Evolutionary conservation across 129 eudicot genomes (phyloP).

Genomic region (Pseudognaphalium luteoalbum): DNA sequence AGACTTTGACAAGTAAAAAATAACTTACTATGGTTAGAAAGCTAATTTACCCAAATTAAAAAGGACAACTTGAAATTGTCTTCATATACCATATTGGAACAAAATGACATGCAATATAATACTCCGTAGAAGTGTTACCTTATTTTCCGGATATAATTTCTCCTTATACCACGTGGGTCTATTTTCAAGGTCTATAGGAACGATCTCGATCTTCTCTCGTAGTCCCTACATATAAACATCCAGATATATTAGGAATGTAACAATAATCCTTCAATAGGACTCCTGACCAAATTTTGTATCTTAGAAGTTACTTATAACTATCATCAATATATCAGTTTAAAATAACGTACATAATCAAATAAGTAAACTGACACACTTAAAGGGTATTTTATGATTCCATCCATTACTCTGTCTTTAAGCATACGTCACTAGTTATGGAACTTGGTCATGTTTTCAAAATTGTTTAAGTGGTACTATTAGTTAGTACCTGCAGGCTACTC

Average conservation of each 20-base stretch:
- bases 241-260: neutral
- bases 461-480: too few relatives aligned
- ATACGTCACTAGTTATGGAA: too few relatives aligned
- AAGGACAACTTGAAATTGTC: neutral
- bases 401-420: too few relatives aligned
- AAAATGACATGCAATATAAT: neutral
- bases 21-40: conserved; percentile 1
- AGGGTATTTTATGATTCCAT: too few relatives aligned
- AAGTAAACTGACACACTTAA: neutral
- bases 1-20: neutral
- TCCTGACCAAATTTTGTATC: neutral
- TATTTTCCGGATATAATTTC: conserved; percentile 69
- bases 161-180: conserved; percentile 84
- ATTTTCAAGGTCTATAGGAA: conserved; percentile 57
- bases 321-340: neutral
- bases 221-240: conserved; percentile 56
- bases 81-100: conserved; percentile 10
- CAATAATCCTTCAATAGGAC: too few relatives aligned
- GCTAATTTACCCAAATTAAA: neutral
- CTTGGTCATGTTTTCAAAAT: too few relatives aligned
- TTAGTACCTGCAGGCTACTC: too few relatives aligned
- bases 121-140: conserved; percentile 39
- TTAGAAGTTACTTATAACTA: neutral
- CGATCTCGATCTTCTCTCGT: conserved; percentile 70
- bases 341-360: neutral